Conservation (phyloP, 2,329 filamentous ascomycete species). For the Dactylellina parvicollis region DNA sequence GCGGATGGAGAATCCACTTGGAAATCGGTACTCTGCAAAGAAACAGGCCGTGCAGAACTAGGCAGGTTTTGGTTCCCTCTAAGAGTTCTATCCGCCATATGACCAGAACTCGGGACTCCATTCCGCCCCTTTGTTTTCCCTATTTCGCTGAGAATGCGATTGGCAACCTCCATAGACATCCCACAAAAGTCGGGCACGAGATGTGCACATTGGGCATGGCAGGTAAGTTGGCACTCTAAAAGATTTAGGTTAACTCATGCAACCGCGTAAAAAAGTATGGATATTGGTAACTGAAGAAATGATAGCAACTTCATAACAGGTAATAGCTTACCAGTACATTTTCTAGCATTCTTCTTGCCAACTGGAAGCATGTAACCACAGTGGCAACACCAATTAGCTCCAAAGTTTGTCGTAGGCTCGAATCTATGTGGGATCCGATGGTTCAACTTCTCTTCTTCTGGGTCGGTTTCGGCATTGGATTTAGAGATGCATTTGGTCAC, state of each 20-base stretch:
- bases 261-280: not conserved
- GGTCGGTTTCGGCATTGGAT: constrained; percentile 96
- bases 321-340: constrained; percentile 77
- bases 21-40: constrained; percentile 63
- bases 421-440: constrained; percentile 98
- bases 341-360: constrained; percentile 92
- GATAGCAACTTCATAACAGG: constrained; percentile 13
- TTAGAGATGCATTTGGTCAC: constrained; percentile 99
- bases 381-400: constrained; percentile 99
- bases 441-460: constrained; percentile 99
- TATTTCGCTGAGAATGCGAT: constrained; percentile 89
- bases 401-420: constrained; percentile 95
- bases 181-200: constrained; percentile 98
- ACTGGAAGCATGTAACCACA: constrained; percentile 96
- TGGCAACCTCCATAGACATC: constrained; percentile 98
- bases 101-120: constrained; percentile 28
- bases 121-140: constrained; percentile 68
- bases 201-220: constrained; percentile 89
- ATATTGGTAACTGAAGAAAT: no score
- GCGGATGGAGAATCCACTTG: constrained; percentile 33
- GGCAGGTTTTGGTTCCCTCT: constrained; percentile 17
- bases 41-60: constrained; percentile 14
- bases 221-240: constrained; percentile 87
- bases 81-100: constrained; percentile 47
- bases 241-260: not conserved